Conservation (phyloP, 495 filamentous ascomycete genomes). For the Penicillium atrosanguineum region DNA sequence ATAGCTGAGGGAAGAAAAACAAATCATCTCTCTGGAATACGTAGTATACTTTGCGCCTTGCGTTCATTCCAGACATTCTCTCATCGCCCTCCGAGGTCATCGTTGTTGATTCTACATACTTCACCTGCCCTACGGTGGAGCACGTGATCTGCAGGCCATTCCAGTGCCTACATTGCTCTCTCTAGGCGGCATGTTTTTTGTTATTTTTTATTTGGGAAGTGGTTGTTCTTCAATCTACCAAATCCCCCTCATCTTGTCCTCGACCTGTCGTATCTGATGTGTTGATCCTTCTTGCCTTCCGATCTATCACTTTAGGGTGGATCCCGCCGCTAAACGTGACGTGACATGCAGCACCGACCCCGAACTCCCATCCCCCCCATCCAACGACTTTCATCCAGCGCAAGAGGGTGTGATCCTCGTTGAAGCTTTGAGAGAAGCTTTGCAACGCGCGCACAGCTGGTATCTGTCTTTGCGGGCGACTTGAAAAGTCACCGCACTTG, state of each 20-base stretch:
- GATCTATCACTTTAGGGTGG: conserved; percentile 19
- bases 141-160: neutral
- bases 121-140: neutral
- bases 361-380: conserved; percentile 5
- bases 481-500: neutral
- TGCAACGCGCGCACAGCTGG: neutral
- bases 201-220: neutral
- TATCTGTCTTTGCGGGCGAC: neutral
- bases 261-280: conserved; percentile 1
- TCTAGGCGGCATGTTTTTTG: neutral
- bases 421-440: neutral
- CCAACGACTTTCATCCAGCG: conserved; percentile 1
- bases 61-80: neutral
- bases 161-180: neutral
- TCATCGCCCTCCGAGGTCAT: neutral
- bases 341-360: conserved; percentile 17
- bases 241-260: neutral
- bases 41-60: neutral
- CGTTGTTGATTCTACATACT: neutral
- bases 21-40: neutral
- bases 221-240: neutral
- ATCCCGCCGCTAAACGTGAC: conserved; percentile 18
- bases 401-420: conserved; percentile 14
- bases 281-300: conserved; percentile 4
- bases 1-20: neutral